phyloP scores from a whole-genome alignment of 2,329 filamentous ascomycete species.

The Neofusicoccum ribis region DNA sequence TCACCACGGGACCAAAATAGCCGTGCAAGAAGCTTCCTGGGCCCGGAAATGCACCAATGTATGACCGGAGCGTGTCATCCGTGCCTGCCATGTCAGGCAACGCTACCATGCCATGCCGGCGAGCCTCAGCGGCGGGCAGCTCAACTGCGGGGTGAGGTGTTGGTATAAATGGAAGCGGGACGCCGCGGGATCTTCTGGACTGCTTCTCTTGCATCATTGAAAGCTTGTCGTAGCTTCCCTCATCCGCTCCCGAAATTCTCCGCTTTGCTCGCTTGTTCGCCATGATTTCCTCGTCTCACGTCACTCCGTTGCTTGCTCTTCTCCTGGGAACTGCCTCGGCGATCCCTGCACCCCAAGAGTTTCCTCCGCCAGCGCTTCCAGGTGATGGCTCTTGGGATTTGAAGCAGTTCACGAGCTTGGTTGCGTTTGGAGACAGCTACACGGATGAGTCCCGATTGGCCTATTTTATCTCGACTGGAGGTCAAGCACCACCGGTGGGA shows the following conservation, averaged over 20 bases:
- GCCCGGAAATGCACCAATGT: slow-evolving; percentile 1
- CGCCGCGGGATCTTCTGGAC: background rate
- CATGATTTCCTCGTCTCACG: background rate
- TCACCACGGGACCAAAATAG: background rate
- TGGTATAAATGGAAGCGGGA: slow-evolving; percentile 12
- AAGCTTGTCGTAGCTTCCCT: slow-evolving; percentile 9
- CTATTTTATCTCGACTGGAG: slow-evolving; percentile 61
- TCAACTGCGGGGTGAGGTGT: background rate
- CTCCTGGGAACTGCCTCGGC: slow-evolving; percentile 1
- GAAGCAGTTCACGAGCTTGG: slow-evolving; percentile 60
- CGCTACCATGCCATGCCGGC: background rate
- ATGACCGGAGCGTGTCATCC: slow-evolving; percentile 17
- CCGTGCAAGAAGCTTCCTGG: background rate
- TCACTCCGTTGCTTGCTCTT: background rate
- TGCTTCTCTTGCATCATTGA: background rate
- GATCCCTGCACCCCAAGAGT: background rate
- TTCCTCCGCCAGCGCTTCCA: background rate
- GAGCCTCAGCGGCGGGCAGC: background rate
- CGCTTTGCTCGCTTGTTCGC: slow-evolving; percentile 5
- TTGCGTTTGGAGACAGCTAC: slow-evolving; percentile 75
- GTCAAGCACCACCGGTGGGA: slow-evolving; percentile 63
- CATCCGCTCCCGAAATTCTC: background rate
- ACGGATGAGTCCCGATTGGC: slow-evolving; percentile 68
- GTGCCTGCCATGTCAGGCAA: slow-evolving; percentile 3
- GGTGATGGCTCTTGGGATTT: slow-evolving; percentile 36